These are phyloP conservation scores for Avena eriantha DNA, from an alignment of 176 grass and related monocot species.

Conservation along the genomic window DNA sequence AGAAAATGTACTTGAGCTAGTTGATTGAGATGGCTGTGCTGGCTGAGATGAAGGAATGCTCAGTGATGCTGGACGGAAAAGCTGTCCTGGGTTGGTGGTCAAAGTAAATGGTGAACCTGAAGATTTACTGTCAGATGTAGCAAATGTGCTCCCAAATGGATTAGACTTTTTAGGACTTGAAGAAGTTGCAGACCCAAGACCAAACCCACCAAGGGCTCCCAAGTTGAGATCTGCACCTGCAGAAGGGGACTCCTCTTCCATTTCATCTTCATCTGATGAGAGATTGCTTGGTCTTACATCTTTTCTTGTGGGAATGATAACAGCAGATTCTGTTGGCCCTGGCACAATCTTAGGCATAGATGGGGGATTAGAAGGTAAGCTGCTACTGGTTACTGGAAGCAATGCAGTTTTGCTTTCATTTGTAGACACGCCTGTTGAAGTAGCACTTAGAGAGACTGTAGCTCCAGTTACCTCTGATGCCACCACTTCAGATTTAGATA, in stretches of 20 bases:
- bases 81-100: conserved; percentile 68
- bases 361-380: conserved; percentile 45
- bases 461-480: conserved; percentile 50
- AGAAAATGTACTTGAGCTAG: conserved; percentile 68
- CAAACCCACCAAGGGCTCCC: conserved; percentile 81
- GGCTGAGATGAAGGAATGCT: conserved; percentile 79
- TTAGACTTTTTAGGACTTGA: conserved; percentile 73
- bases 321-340: conserved; percentile 41
- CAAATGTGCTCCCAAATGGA: conserved; percentile 81
- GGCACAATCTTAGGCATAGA: conserved; percentile 45
- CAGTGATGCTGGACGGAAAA: conserved; percentile 83
- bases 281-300: conserved; percentile 43
- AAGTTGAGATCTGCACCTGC: conserved; percentile 63
- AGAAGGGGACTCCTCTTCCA: conserved; percentile 89
- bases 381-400: conserved; percentile 39
- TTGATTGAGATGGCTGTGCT: conserved; percentile 63
- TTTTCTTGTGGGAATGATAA: conserved; percentile 52
- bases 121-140: conserved; percentile 55
- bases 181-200: conserved; percentile 67
- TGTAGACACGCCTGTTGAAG: conserved; percentile 40
- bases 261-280: conserved; percentile 86
- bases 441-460: conserved; percentile 36
- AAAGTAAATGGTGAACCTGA: conserved; percentile 52
- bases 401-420: conserved; percentile 51
- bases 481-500: conserved; percentile 52